Percentiles rank a stretch among this genome's conserved stretches.
phyloP scores from a whole-genome alignment of 1,284 basidiomycete genomes.

The Malassezia cuniculi region DNA sequence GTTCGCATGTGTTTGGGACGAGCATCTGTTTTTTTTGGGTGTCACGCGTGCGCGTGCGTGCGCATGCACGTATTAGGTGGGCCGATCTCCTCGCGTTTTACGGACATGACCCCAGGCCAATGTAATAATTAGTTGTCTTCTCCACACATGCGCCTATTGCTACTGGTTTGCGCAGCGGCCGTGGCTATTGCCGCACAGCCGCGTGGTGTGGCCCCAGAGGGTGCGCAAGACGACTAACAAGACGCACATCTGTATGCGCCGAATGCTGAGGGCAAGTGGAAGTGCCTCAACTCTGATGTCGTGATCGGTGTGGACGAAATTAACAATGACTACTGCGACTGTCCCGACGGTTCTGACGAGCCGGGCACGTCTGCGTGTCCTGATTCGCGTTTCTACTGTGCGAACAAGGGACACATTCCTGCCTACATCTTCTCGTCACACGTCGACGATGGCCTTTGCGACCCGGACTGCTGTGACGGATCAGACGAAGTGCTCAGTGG shows the following conservation, averaged over 20 bases:
- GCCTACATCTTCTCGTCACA: constrained; percentile 62
- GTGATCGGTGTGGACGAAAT: constrained; percentile 57
- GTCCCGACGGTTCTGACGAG: constrained; percentile 80
- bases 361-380: constrained; percentile 82
- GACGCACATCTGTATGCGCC: constrained; percentile 7
- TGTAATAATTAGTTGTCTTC: no score
- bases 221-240: constrained; percentile 1
- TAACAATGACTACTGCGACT: constrained; percentile 93
- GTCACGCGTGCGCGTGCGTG: no score
- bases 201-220: constrained; percentile 10
- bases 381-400: constrained; percentile 65
- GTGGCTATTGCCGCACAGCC: constrained; percentile 1
- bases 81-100: no score
- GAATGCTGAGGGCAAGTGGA: constrained; percentile 11
- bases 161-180: no score
- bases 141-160: no score
- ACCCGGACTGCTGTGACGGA: constrained; percentile 92
- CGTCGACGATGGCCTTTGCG: constrained; percentile 74
- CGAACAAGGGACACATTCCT: constrained; percentile 77
- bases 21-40: no score
- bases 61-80: no score
- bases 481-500: constrained; percentile 61
- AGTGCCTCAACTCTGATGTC: constrained; percentile 27
- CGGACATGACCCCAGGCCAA: no score
- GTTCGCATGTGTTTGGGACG: no score